A percentile compares a stretch with the other conserved stretches of the same genome.
These are phyloP conservation scores for Pyrenochaeta sp. DNA, from an alignment of 2,329 filamentous ascomycete species.

Conservation along the genomic window DNA sequence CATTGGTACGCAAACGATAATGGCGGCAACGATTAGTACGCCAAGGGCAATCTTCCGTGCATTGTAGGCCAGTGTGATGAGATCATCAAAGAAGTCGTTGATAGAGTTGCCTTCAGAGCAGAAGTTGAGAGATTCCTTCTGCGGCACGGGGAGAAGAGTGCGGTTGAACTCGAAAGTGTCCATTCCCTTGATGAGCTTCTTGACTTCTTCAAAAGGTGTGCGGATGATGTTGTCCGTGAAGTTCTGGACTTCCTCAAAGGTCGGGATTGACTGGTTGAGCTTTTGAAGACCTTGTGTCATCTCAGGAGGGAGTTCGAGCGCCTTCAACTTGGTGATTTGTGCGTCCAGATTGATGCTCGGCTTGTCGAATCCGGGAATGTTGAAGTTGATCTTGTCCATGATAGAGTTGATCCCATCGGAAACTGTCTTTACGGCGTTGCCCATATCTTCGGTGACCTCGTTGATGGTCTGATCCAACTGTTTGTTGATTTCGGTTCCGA, in stretches of 20 bases:
- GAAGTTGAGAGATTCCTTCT: slow-evolving; percentile 83
- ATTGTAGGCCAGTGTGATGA: slow-evolving; percentile 70
- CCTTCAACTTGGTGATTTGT: slow-evolving; percentile 70
- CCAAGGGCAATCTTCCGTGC: slow-evolving; percentile 79
- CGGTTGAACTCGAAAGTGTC: slow-evolving; percentile 79
- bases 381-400: slow-evolving; percentile 50
- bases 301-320: slow-evolving; percentile 71
- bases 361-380: slow-evolving; percentile 52
- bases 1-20: slow-evolving; percentile 79
- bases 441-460: slow-evolving; percentile 60
- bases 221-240: slow-evolving; percentile 77
- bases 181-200: slow-evolving; percentile 73
- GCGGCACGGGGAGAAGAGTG: slow-evolving; percentile 79
- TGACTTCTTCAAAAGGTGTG: slow-evolving; percentile 82
- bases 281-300: slow-evolving; percentile 74
- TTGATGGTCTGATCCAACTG: slow-evolving; percentile 70
- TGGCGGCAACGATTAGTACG: slow-evolving; percentile 74
- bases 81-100: slow-evolving; percentile 79
- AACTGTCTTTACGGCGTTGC: slow-evolving; percentile 45
- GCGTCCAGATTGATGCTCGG: slow-evolving; percentile 70
- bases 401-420: slow-evolving; percentile 49
- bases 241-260: slow-evolving; percentile 83
- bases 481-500: slow-evolving; percentile 67
- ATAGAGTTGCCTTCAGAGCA: slow-evolving; percentile 87
- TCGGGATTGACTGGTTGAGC: slow-evolving; percentile 81